phyloP scores from a whole-genome alignment of 2,329 filamentous ascomycete genomes.

The Coniochaeta hoffmannii region DNA sequence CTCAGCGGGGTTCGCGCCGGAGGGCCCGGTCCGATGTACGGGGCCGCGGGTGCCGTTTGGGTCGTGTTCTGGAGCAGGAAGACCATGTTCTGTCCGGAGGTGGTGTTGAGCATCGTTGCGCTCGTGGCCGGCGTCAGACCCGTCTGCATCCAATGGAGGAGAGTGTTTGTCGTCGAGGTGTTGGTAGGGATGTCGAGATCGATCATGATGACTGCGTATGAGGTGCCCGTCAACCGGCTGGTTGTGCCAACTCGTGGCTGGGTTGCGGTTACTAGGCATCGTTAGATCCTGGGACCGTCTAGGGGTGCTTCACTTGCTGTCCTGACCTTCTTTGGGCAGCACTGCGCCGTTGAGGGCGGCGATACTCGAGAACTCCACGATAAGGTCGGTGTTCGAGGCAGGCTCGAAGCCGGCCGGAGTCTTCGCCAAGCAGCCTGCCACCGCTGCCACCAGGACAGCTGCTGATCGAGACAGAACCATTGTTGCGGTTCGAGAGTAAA shows the following conservation, averaged over 20 bases:
- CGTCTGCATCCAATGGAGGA: slow-evolving; percentile 36
- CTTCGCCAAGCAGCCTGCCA: slow-evolving; percentile 25
- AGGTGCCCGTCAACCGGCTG: slow-evolving; percentile 28
- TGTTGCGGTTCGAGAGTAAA: slow-evolving; percentile 1
- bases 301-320: background rate
- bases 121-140: slow-evolving; percentile 22
- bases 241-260: slow-evolving; percentile 28
- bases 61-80: slow-evolving; percentile 25
- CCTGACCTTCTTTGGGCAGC: slow-evolving; percentile 28
- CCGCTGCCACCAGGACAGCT: slow-evolving; percentile 22
- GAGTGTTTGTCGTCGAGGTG: slow-evolving; percentile 26
- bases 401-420: slow-evolving; percentile 35
- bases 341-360: slow-evolving; percentile 29
- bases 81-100: slow-evolving; percentile 15
- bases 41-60: slow-evolving; percentile 17
- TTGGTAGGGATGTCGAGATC: slow-evolving; percentile 40
- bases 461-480: slow-evolving; percentile 25
- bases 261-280: slow-evolving; percentile 21
- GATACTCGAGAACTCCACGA: slow-evolving; percentile 31
- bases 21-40: slow-evolving; percentile 29
- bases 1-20: slow-evolving; percentile 28
- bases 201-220: slow-evolving; percentile 34
- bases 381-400: slow-evolving; percentile 24
- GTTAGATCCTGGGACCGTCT: slow-evolving; percentile 4
- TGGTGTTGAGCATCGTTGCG: slow-evolving; percentile 19